Evolutionary conservation across 768 basidiomycete genomes (phyloP).

Genomic region (Tulasnella sp.): DNA sequence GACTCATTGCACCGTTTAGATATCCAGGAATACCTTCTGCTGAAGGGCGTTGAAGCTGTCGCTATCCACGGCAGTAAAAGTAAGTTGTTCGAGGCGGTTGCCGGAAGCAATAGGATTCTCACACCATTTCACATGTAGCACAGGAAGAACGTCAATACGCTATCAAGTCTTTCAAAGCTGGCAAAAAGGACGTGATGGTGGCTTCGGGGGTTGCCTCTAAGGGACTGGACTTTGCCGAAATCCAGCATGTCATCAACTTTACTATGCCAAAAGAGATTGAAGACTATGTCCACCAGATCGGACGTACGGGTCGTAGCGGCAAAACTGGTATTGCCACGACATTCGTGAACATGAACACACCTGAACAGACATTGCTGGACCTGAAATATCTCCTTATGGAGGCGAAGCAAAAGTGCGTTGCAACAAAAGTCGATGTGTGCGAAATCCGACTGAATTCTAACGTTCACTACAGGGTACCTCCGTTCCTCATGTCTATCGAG

Average conservation of each 20-base stretch:
- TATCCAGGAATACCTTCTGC: conserved; percentile 92
- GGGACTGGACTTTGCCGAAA: conserved; percentile 97
- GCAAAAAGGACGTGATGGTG: conserved; percentile 98
- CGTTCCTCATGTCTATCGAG: conserved; percentile 81
- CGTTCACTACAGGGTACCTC: conserved; percentile 63
- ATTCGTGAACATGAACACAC: conserved; percentile 96
- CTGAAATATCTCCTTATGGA: conserved; percentile 95
- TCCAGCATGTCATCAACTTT: conserved; percentile 98
- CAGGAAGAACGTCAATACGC: conserved; percentile 99
- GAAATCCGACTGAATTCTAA: conserved; percentile 10
- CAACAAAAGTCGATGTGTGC: not conserved
- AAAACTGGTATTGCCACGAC: conserved; percentile 99
- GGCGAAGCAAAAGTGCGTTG: conserved; percentile 87
- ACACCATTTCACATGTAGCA: conserved; percentile 39
- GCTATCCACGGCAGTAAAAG: conserved; percentile 98
- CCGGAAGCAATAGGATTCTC: not conserved
- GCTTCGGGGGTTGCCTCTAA: conserved; percentile 97
- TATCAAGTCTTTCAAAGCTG: conserved; percentile 95
- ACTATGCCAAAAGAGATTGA: conserved; percentile 99
- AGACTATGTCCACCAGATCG: conserved; percentile 99
- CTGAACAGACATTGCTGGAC: conserved; percentile 93
- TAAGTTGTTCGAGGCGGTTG: conserved; percentile 34
- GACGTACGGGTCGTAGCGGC: conserved; percentile 92
- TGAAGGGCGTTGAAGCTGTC: conserved; percentile 97
- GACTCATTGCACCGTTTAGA: conserved; percentile 43